Percentiles rank a stretch among this genome's conserved stretches.
Conservation (phyloP, 305 asterid genomes). For the Solanum chacoense region DNA sequence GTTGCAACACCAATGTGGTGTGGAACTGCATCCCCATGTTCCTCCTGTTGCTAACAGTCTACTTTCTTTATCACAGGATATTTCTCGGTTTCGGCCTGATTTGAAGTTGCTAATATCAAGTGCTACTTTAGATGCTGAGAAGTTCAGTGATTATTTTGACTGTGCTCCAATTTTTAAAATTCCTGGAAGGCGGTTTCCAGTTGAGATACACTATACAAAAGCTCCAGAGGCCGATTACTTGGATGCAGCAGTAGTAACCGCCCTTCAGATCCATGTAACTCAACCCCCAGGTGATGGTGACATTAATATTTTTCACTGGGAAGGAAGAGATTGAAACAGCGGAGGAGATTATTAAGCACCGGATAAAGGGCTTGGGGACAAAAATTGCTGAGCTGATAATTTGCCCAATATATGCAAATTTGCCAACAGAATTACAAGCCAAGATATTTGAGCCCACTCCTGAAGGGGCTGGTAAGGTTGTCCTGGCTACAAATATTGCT, state of each 20-base stretch:
- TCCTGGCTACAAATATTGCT: slow-evolving; percentile 87
- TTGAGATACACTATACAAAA: slow-evolving; percentile 77
- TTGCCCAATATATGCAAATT: slow-evolving; percentile 82
- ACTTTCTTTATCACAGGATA: slow-evolving; percentile 26
- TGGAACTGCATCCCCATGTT: background rate
- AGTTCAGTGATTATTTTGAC: slow-evolving; percentile 89
- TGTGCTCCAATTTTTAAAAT: slow-evolving; percentile 86
- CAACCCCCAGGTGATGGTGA: slow-evolving; percentile 96
- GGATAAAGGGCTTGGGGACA: slow-evolving; percentile 80
- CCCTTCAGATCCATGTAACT: slow-evolving; percentile 83
- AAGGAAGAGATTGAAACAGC: slow-evolving; percentile 94
- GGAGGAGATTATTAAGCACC: slow-evolving; percentile 72
- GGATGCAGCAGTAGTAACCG: slow-evolving; percentile 84
- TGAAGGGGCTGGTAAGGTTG: slow-evolving; percentile 91
- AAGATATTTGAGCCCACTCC: slow-evolving; percentile 94
- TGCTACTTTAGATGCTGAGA: slow-evolving; percentile 89
- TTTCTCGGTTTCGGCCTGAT: slow-evolving; percentile 74
- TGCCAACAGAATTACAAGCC: slow-evolving; percentile 89
- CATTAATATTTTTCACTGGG: slow-evolving; percentile 75
- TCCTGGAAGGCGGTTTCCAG: slow-evolving; percentile 92
- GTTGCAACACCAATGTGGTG: background rate
- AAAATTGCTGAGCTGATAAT: slow-evolving; percentile 88
- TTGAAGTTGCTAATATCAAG: slow-evolving; percentile 87
- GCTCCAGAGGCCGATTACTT: slow-evolving; percentile 94
- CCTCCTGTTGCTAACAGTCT: background rate